Evolutionary conservation across 1,139 yeast species (phyloP), one percentile per base, ranked within the genome.

Genomic region (Zygosaccharomyces sapae): DNA sequence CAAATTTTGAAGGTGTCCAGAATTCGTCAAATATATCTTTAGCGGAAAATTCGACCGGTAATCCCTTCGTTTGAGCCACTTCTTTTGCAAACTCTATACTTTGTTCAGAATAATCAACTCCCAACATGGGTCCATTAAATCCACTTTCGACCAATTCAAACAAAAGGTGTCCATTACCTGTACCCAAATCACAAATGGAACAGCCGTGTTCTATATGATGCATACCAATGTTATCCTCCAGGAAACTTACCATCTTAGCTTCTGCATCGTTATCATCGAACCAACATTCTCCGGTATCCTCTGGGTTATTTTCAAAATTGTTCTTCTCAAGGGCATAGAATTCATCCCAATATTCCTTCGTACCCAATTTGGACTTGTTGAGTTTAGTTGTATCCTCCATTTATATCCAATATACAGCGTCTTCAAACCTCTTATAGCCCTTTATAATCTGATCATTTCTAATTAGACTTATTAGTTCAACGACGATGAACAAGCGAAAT

Each of bases 201-300:
- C 72, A 64, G 12, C 58, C 57, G 2, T 63, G 61, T 3, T 55
- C 42, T 19, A 70, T 61, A 1, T 55, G 47, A 13, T 57, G 44
- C 29, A 67, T 56, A 3, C 69, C 75, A 2, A 70, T 52, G 44
- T 74, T 69, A 1, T 73, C 75, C 13, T 70, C 65, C 16, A 88
- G 63, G 58, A 83, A 90, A 46, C 80, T 79, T 19, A 86, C 75
- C 81, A 92, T 85, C 62, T 81, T 83, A 50, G 74, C 74, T 62
- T 90, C 97, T 0, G 97, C 97, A 60, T 85, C 89, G 10, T 88
- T 83, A 60, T 94, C 97, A 55, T 85, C 83, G 65, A 92, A 92
- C 98, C 98, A 94, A 63, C 90, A 79, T 66, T 92, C 97, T 2
- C 98, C 98, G 0, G 90, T 82, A 63, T 92, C 97, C 16, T 82